Percentiles rank a stretch among this genome's conserved stretches.
phyloP scores from a whole-genome alignment of 768 basidiomycete species.

The Pleurotus sapidus region DNA sequence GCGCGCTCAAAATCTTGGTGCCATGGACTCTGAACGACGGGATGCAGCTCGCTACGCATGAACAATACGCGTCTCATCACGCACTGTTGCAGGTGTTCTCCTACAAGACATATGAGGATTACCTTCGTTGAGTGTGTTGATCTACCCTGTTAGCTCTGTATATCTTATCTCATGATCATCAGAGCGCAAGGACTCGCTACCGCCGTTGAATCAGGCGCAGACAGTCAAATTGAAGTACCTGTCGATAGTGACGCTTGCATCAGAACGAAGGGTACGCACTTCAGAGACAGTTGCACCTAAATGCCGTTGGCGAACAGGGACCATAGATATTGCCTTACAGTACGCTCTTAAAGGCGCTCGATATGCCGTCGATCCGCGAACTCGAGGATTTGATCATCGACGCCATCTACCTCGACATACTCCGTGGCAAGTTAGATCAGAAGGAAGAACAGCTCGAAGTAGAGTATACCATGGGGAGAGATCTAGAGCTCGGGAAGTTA shows the following conservation, averaged over 20 bases:
- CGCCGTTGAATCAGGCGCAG: slow-evolving; percentile 70
- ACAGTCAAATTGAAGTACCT: slow-evolving; percentile 90
- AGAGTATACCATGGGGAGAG: slow-evolving; percentile 90
- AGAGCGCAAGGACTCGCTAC: slow-evolving; percentile 69
- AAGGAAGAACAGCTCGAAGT: slow-evolving; percentile 87
- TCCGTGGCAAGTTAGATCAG: slow-evolving; percentile 92
- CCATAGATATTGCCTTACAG: slow-evolving; percentile 80
- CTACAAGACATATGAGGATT: slow-evolving; percentile 84
- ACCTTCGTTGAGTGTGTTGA: slow-evolving; percentile 49
- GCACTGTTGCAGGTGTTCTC: slow-evolving; percentile 83
- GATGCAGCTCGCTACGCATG: slow-evolving; percentile 60
- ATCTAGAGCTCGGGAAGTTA: slow-evolving; percentile 76
- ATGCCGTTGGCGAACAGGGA: neutral
- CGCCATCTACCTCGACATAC: slow-evolving; percentile 87
- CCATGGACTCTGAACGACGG: neutral
- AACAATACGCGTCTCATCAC: slow-evolving; percentile 60
- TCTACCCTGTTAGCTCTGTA: neutral
- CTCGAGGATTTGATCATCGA: slow-evolving; percentile 98
- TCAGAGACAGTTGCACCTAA: neutral
- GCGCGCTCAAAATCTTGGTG: slow-evolving; percentile 9
- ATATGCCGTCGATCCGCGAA: slow-evolving; percentile 78
- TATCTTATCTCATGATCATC: slow-evolving; percentile 18
- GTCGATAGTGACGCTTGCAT: slow-evolving; percentile 82
- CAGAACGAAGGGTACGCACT: slow-evolving; percentile 65
- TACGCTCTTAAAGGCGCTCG: slow-evolving; percentile 63